These are phyloP conservation scores for Cornus controversa DNA, from an alignment of 148 eudicot genomes.

Conservation along the genomic window DNA sequence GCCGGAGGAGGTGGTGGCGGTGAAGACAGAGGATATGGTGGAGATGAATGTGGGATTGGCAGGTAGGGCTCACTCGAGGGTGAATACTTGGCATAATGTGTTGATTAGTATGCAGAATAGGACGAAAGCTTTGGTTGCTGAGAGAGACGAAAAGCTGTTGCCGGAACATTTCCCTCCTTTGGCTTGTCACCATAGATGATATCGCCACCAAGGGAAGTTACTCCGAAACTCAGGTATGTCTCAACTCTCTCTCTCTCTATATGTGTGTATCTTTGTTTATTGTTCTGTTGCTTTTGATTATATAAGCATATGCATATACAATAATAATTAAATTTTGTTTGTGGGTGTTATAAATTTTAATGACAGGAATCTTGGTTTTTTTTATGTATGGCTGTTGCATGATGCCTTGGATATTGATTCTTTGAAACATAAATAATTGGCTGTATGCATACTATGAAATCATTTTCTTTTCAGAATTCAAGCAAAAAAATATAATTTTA, in stretches of 20 bases:
- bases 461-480: neutral
- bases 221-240: slow-evolving; percentile 15
- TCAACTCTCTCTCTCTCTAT: neutral
- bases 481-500: neutral
- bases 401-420: neutral
- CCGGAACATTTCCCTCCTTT: slow-evolving; percentile 33
- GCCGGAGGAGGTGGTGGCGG: slow-evolving; percentile 51
- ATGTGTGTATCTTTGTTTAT: neutral
- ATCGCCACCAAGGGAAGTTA: slow-evolving; percentile 1
- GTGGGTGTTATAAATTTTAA: neutral
- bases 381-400: neutral
- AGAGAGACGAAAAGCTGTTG: slow-evolving; percentile 24
- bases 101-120: slow-evolving; percentile 63
- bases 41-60: slow-evolving; percentile 80
- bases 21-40: slow-evolving; percentile 57
- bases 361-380: neutral
- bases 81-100: slow-evolving; percentile 74
- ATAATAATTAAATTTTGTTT: neutral
- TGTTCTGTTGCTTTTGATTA: neutral
- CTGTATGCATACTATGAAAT: neutral
- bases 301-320: neutral
- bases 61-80: slow-evolving; percentile 57
- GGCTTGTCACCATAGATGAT: slow-evolving; percentile 18
- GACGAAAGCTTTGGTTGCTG: slow-evolving; percentile 37
- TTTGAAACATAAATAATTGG: neutral